These are phyloP conservation scores for Phyllosticta paracitricarpa DNA, from an alignment of 2,329 filamentous ascomycete genomes.

Conservation along the genomic window DNA sequence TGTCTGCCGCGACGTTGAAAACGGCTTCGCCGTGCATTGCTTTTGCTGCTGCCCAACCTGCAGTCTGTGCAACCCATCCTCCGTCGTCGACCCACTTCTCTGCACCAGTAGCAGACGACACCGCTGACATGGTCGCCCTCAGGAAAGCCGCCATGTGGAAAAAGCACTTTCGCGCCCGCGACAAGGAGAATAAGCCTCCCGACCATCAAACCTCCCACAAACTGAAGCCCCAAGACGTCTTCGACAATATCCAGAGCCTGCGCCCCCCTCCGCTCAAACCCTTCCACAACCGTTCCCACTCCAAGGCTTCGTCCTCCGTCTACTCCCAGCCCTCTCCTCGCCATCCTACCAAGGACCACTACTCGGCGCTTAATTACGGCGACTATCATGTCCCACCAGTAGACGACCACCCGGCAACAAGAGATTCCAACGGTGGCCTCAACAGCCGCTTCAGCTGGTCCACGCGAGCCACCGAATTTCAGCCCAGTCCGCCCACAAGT, in stretches of 20 bases:
- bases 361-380: not conserved
- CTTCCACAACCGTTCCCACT: not conserved
- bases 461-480: slow-evolving; percentile 26
- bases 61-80: not conserved
- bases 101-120: not conserved
- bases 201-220: slow-evolving; percentile 34
- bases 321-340: slow-evolving; percentile 48
- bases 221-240: not conserved
- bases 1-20: not conserved
- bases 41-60: not conserved
- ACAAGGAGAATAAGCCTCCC: slow-evolving; percentile 34
- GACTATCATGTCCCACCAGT: slow-evolving; percentile 9
- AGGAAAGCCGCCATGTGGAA: slow-evolving; percentile 40
- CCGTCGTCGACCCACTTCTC: not conserved
- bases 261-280: not conserved
- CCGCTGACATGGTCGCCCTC: not conserved
- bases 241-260: slow-evolving; percentile 20
- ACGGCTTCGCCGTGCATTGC: not conserved
- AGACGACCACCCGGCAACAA: slow-evolving; percentile 2
- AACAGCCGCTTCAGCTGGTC: slow-evolving; percentile 34
- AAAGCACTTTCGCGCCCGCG: slow-evolving; percentile 35
- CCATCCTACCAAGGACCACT: not conserved
- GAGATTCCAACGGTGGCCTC: slow-evolving; percentile 12
- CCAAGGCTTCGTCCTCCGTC: slow-evolving; percentile 41
- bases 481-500: slow-evolving; percentile 32